phyloP scores from a whole-genome alignment of 345 rosid species.

The Rhizophora mangle region DNA sequence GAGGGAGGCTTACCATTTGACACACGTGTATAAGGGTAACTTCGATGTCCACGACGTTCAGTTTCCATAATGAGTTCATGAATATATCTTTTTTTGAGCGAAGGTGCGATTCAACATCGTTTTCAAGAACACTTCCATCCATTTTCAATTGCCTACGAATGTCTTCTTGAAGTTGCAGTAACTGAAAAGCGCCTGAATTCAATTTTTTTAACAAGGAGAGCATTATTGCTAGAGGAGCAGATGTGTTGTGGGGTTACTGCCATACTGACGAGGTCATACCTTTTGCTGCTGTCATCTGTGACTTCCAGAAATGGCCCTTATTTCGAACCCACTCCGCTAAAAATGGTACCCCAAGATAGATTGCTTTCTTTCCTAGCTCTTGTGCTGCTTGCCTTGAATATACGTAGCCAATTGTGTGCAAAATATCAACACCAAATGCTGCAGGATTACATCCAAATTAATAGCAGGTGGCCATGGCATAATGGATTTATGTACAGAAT shows the following conservation, averaged over 20 bases:
- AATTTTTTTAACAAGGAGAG: too few relatives aligned
- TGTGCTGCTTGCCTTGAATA: constrained; percentile 65
- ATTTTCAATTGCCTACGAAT: constrained; percentile 52
- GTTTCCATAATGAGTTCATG: constrained; percentile 77
- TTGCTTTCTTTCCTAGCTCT: constrained; percentile 70
- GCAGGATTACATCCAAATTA: constrained; percentile 11
- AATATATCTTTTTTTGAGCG: constrained; percentile 68
- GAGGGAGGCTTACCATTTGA: constrained; percentile 57
- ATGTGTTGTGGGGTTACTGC: too few relatives aligned
- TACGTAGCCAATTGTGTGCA: constrained; percentile 57
- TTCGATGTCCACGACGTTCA: constrained; percentile 91
- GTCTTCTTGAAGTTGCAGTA: constrained; percentile 91
- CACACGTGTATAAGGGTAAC: constrained; percentile 79
- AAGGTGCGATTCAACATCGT: constrained; percentile 70
- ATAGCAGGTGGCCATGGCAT: neutral
- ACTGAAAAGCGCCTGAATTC: constrained; percentile 72
- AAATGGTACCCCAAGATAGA: constrained; percentile 67
- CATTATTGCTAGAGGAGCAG: too few relatives aligned
- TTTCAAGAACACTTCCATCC: constrained; percentile 40
- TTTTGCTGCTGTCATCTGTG: constrained; percentile 75
- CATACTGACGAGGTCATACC: constrained; percentile 23
- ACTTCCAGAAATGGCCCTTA: constrained; percentile 72
- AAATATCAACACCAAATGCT: constrained; percentile 56
- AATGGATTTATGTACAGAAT: too few relatives aligned
- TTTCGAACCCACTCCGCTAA: constrained; percentile 66